Base-by-base conservation (phyloP, 2,329 filamentous ascomycete genomes). In the Botrytis aclada region DNA sequence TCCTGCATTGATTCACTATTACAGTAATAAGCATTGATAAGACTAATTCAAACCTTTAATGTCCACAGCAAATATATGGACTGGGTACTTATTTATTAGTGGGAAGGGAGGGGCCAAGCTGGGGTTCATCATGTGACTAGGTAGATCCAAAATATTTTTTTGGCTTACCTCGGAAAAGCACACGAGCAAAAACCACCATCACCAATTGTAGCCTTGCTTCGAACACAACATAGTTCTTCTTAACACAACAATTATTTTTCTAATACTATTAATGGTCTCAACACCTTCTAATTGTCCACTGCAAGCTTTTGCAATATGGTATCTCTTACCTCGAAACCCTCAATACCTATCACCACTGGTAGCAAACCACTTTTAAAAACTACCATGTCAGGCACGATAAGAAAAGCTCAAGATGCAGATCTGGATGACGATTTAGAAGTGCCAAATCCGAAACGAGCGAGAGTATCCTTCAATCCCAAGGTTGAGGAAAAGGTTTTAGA, bases 401-500 rank as follows among this genome's bases (percentile, higher is more conserved):
- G 79, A 41, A 80, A 80, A 71, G 65, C 72, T 43, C 76, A 77
- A 41, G 79, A 80, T 69, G 76, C 77, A 64, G 78, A 73, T 32
- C 71, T 80, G 18, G 78, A 78, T 54, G 65, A 72, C 16, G 77
- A 80, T 58, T 58, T 77, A 16, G 76, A 78, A 16, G 39, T 74
- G 16, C 80, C 76, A 74, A 77, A 78, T 9, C 77, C 64, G 34
- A 81, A 81, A 74, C 76, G 75, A 69, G 75, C 77, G 12, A 76
- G 78, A 69, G 79, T 81, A 18, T 78, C 77, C 5, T 81, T 81
- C 70, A 80, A 81, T 65, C 77, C 78, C 5, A 74, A 77, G n/a
- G 70, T 82, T 76, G 71, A 83, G 75, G 77, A 80, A 63, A 78
- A 79, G 75, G 75, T 82, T 47, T 78, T 81, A 71, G 78, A 78